phyloP scores from a whole-genome alignment of 257 asterid genomes.

The Przewalskia tangutica region DNA sequence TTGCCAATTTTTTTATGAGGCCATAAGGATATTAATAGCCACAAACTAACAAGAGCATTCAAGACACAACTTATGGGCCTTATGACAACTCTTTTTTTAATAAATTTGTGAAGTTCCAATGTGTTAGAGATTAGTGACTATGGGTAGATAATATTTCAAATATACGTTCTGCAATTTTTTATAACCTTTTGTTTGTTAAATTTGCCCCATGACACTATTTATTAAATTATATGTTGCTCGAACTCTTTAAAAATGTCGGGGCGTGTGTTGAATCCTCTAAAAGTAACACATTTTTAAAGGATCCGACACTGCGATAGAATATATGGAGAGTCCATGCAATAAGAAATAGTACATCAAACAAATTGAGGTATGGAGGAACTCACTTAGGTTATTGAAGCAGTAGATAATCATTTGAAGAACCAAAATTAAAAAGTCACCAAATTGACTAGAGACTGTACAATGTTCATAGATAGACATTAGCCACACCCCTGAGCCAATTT shows the following conservation, averaged over 20 bases:
- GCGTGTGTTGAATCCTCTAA: too few species aligned
- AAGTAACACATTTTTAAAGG: too few species aligned
- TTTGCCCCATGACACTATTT: background rate
- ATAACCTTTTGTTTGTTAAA: background rate
- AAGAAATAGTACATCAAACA: background rate
- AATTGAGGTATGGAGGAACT: background rate
- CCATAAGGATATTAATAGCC: background rate
- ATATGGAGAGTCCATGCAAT: too few species aligned
- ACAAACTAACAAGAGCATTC: background rate
- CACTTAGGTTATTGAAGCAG: background rate
- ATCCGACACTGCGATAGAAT: too few species aligned
- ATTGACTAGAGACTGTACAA: background rate
- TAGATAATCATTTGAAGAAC: background rate
- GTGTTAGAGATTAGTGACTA: background rate
- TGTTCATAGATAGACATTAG: background rate
- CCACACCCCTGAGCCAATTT: too few species aligned
- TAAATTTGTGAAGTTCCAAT: background rate
- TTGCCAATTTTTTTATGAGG: background rate
- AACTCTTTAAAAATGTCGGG: background rate
- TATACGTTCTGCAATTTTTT: background rate
- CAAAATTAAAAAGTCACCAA: background rate
- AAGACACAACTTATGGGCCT: background rate
- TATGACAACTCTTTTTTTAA: background rate
- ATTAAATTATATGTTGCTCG: background rate
- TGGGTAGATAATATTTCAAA: background rate